Evolutionary conservation across 257 asterid genomes (phyloP), one percentile per base, ranked within the genome.

Genomic region (Nicotiana attenuata): DNA sequence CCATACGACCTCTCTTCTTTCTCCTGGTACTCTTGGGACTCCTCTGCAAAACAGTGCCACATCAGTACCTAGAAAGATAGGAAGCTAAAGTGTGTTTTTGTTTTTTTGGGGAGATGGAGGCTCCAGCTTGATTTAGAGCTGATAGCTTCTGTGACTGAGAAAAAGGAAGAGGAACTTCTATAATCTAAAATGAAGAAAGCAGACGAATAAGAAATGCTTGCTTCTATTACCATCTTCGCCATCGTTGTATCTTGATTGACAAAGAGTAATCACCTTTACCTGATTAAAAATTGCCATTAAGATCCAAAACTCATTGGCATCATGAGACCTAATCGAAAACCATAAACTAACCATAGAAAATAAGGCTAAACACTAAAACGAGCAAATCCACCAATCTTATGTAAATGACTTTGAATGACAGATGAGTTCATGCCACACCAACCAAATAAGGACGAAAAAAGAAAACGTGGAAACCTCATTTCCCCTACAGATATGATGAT

Each of bases 201-300:
- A 24, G 33, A 26, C 52, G 71, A 38, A 31, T 35, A 67, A 59
- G 24, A 60, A 80, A 83, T 83, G 52, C 41, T 65, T 22, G 64
- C 24, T 16, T 59, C 38, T 2, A 35, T 86, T 90, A 95, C 99
- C 99, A 31, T 86, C 89, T 76, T 69, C 80, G 67, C 63, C 76
- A 56, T 88, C 88, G 24, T 85, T 90, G 87, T 86, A 28, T 90
- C 88, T 91, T 2, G 97, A 85, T 87, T 91, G 95, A 81, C 99
- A 96, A 75, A 96, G 84, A 22, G 97, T 96, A 77, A 96, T 97
- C 85, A 96, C 96, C 88, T 91, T 92, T 75, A 89, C 97, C 98
- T 95, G 80, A 83, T 64, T 80, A 80, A 81, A 88, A 78, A 91
- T 78, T 66, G 5, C 24, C 79, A 73, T 50, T 47, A 73, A 47